These are phyloP conservation scores for Vigna hirtella DNA, from an alignment of 306 rosid genomes.

Conservation along the genomic window DNA sequence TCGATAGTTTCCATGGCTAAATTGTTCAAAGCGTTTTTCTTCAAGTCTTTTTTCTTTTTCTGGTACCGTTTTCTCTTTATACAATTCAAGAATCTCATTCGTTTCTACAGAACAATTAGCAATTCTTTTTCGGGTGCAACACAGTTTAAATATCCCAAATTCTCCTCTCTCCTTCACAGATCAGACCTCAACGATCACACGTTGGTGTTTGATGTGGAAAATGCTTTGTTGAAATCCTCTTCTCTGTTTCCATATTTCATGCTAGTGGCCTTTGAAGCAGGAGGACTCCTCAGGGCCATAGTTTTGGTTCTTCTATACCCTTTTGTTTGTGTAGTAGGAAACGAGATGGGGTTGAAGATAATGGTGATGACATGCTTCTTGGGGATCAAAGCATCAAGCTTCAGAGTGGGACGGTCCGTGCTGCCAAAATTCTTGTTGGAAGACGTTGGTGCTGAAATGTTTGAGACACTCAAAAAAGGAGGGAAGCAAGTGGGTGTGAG, in stretches of 20 bases:
- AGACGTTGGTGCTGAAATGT: conserved; percentile 71
- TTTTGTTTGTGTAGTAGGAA: conserved; percentile 53
- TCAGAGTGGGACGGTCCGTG: conserved; percentile 70
- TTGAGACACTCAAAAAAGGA: conserved; percentile 60
- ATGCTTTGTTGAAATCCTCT: conserved; percentile 60
- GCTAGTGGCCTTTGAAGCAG: conserved; percentile 93
- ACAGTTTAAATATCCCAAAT: conserved; percentile 49
- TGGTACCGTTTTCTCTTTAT: conserved; percentile 61
- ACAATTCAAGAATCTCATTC: conserved; percentile 46
- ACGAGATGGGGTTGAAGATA: conserved; percentile 62
- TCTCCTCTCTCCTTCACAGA: conserved; percentile 51
- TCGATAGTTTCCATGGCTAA: conserved; percentile 31
- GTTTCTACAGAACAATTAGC: conserved; percentile 50
- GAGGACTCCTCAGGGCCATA: conserved; percentile 62
- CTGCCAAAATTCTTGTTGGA: conserved; percentile 81
- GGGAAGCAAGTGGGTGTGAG: conserved; percentile 68
- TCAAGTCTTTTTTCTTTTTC: conserved; percentile 61
- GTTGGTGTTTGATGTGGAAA: conserved; percentile 74
- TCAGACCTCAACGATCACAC: conserved; percentile 55
- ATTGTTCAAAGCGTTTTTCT: conserved; percentile 56
- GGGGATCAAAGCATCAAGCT: conserved; percentile 72
- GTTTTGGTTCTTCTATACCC: conserved; percentile 66
- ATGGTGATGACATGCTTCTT: conserved; percentile 84
- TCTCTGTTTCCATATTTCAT: conserved; percentile 78
- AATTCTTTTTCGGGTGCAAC: conserved; percentile 40